Evolutionary conservation across 495 filamentous ascomycete genomes (phyloP).

Genomic region (Podospora sp.): DNA sequence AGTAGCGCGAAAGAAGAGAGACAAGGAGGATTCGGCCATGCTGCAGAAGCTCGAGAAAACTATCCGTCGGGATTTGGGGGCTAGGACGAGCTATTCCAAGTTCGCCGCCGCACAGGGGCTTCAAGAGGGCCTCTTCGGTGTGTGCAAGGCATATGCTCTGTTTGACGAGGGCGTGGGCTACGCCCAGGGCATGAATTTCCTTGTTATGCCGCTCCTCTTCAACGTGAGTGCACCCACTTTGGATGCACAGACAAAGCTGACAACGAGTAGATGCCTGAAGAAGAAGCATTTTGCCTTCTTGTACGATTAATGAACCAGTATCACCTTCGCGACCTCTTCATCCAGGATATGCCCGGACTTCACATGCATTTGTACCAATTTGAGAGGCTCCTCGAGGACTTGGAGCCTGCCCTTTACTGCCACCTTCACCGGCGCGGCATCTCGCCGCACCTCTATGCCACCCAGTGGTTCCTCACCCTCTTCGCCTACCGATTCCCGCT

Average conservation of each 20-base stretch:
- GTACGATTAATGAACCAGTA: constrained; percentile 97
- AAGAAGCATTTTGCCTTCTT: constrained; percentile 92
- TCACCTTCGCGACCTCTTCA: constrained; percentile 87
- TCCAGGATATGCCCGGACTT: constrained; percentile 93
- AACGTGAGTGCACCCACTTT: constrained; percentile 62
- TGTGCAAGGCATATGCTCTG: constrained; percentile 97
- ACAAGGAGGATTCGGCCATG: constrained; percentile 71
- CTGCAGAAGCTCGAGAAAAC: constrained; percentile 84
- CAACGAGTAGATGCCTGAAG: constrained; percentile 80
- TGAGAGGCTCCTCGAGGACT: constrained; percentile 89
- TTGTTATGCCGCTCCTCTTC: constrained; percentile 95
- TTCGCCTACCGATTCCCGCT: constrained; percentile 98
- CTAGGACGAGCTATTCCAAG: constrained; percentile 94
- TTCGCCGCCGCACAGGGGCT: constrained; percentile 84
- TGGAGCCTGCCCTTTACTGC: constrained; percentile 92
- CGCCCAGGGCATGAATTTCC: constrained; percentile 98
- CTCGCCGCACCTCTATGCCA: constrained; percentile 90
- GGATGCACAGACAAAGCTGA: not conserved
- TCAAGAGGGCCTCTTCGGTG: constrained; percentile 90
- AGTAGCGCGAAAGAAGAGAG: constrained; percentile 71
- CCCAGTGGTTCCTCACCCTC: constrained; percentile 98
- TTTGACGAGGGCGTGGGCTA: constrained; percentile 95
- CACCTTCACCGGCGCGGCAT: constrained; percentile 89
- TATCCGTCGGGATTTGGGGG: constrained; percentile 87
- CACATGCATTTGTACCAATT: constrained; percentile 94